Base-by-base conservation (phyloP, 768 basidiomycete species). In the Phlebiopsis gigantea region DNA sequence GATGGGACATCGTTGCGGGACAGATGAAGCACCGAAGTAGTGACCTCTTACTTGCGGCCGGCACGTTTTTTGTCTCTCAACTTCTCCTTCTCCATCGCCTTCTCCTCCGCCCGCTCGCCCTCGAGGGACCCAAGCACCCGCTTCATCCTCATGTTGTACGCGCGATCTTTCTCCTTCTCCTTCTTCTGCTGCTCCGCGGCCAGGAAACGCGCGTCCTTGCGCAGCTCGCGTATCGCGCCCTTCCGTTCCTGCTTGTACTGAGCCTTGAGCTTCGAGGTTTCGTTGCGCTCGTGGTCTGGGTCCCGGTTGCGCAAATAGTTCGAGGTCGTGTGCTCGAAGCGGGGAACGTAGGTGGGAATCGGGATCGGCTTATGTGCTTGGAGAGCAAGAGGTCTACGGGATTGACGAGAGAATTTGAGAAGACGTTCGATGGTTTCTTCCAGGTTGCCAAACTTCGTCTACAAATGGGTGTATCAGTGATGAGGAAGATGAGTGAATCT, bases 301-400 rank as follows among this genome's bases (percentile, higher is more conserved):
- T 98, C 97, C 66, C 88, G 88, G 53, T 78, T 77, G 49, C 86
- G 87, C 59, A 87, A 72, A 68, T 89, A 91, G 43, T 82, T 86
- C 5, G 91, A 92, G 0, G 81, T 81, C 1, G 79, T 77, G 9
- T 77, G 71, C 64, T 95, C 94, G 72, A 99, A 99, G 69, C 94
- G 96, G 66, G 97, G 97, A 24, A 93, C 79, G 71, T 92, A 94
- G 0, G 93, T 82, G 4, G 93, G 83, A 62, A 99, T 98, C 4
- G 97, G 93, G 46, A 98, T 96, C 0, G 94, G 91, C 69, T 95
- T 97, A 76, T 98, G 96, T 2, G 88, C 79, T 75, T 99, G 97
- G 21, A 98, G 79, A 2, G 71, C 74, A 26, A 99, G 83, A 0
- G 97, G 93, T 52, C 75, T 79, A 34, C 97, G 88, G 0, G 82